A percentile compares a stretch with the other conserved stretches of the same genome.
phyloP scores from a whole-genome alignment of 306 rosid genomes.

The Citrullus amarus region DNA sequence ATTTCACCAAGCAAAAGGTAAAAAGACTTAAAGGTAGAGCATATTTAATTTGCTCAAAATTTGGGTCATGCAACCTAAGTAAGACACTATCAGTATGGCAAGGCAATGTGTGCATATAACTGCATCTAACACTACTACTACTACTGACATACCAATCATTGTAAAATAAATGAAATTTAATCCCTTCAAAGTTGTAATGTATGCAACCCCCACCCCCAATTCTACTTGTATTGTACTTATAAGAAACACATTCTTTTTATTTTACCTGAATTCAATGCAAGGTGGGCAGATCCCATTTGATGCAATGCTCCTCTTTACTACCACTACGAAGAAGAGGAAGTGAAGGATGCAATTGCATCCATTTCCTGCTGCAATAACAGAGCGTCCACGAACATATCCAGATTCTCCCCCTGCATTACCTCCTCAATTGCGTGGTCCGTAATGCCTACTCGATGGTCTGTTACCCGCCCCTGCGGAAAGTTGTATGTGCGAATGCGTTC shows the following conservation, averaged over 20 bases:
- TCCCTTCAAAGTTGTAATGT: not conserved
- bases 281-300: not conserved
- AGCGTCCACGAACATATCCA: conserved; percentile 70
- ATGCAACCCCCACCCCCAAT: not conserved
- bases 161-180: not conserved
- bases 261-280: not conserved
- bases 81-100: no score
- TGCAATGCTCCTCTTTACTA: not conserved
- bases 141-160: not conserved
- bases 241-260: not conserved
- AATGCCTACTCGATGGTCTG: conserved; percentile 83
- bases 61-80: no score
- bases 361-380: conserved; percentile 82
- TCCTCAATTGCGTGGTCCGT: conserved; percentile 70
- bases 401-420: conserved; percentile 68
- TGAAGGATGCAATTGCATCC: conserved; percentile 61
- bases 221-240: not conserved
- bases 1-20: no score
- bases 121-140: not conserved
- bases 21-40: no score
- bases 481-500: conserved; percentile 88
- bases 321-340: conserved; percentile 14
- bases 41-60: no score
- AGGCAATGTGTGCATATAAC: not conserved
- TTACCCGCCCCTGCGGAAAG: conserved; percentile 86